Evolutionary conservation across 768 basidiomycete species (phyloP), one percentile per base, ranked within the genome.

Genomic region (Cystobasidium onofrii): DNA sequence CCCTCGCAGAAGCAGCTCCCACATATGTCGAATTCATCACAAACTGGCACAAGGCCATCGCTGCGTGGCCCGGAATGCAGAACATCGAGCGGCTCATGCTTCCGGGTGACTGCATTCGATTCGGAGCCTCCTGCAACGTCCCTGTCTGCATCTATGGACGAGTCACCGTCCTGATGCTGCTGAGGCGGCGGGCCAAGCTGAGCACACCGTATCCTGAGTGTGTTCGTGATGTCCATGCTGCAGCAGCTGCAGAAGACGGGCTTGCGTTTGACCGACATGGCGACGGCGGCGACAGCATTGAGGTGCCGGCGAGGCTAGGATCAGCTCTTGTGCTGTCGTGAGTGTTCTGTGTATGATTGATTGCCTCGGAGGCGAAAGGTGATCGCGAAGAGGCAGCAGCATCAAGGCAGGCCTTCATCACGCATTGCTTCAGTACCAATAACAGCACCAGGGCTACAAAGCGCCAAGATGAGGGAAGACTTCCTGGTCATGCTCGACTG

Each of bases 131-230:
- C 44, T 25, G 44, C 41, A 27, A 1, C 65, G 43, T 33, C 71
- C 44, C 25, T 55, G 4, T 43, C 33, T 34, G 57, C 25, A 41
- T 60, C 46, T 72, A 23, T 29, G 17, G 27, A 27, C 27, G 54
- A 1, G 34, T 34, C 66, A 43, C 15, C 15, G 27, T 55, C 62
- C 15, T 41, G 70, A 23, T 41, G 62, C 39, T 33, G 71, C 50
- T 70, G 73, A 61, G 74, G 52, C 23, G 27, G 66, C 33, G 74
- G 62, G 31, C 78, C 80, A 36, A 79, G 73, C 61, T 81, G 90
- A 36, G 95, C 94, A 80, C 95, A 99, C 82, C 94, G 93, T 80
- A 99, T 92, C 75, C 94, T 89, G 75, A 96, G 87, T n/a, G 91
- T 91, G 80, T 97, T 92, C 1, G 96, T 97, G 77, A 98, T 85